Evolutionary conservation across 441 rosid species (phyloP).

Genomic region (Melastoma candidum): DNA sequence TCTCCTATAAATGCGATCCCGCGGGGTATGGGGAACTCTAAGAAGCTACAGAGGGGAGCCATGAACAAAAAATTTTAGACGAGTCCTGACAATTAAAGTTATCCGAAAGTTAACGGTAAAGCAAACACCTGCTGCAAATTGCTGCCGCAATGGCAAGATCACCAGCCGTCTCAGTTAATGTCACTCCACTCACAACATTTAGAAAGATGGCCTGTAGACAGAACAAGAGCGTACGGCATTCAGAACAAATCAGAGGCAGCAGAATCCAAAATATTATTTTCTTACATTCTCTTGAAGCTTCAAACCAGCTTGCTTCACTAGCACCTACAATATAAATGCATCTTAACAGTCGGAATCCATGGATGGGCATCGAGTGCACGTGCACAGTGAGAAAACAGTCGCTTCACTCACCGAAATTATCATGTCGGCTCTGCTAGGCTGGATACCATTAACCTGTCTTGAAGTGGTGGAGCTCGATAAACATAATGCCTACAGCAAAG

Average conservation of each 20-base stretch:
- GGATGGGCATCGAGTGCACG: not conserved
- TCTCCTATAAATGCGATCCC: constrained; percentile 79
- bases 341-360: not conserved
- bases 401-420: constrained; percentile 62
- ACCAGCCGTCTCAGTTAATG: constrained; percentile 76
- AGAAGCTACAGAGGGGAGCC: constrained; percentile 42
- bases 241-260: no score
- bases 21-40: constrained; percentile 79
- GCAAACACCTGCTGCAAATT: constrained; percentile 70
- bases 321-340: constrained; percentile 35
- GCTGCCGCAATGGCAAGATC: constrained; percentile 96
- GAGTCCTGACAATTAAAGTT: not conserved
- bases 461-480: constrained; percentile 48
- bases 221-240: not conserved
- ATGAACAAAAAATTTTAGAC: not conserved
- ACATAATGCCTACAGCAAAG: constrained; percentile 59
- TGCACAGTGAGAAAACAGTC: constrained; percentile 3
- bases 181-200: constrained; percentile 71
- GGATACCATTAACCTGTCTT: constrained; percentile 75
- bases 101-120: not conserved
- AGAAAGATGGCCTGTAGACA: constrained; percentile 50
- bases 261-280: constrained; percentile 2
- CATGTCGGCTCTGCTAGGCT: constrained; percentile 80
- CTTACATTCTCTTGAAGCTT: constrained; percentile 69
- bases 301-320: constrained; percentile 86